These are phyloP conservation scores for Colletotrichum orbiculare DNA, from an alignment of 2,329 filamentous ascomycete species.

Conservation along the genomic window DNA sequence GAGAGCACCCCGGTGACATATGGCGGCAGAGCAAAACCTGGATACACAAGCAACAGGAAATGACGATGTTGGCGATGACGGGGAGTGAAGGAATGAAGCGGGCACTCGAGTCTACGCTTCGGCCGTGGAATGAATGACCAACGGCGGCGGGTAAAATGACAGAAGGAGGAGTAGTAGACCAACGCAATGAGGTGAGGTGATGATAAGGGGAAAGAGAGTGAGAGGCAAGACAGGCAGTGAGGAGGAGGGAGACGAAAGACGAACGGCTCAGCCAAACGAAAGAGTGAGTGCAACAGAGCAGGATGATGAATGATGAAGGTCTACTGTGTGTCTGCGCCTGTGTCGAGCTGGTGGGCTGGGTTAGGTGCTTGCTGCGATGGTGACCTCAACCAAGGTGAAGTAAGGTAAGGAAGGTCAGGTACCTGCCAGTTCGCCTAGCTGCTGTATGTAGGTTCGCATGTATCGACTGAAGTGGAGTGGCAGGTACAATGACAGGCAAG, in stretches of 20 bases:
- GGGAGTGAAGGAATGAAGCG: constrained; percentile 15
- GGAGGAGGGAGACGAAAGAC: constrained; percentile 1
- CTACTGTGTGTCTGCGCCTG: constrained; percentile 1
- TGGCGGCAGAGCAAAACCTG: constrained; percentile 3
- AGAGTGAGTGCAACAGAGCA: constrained; percentile 3
- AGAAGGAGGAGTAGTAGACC: constrained; percentile 1
- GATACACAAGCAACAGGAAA: not conserved
- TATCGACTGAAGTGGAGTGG: constrained; percentile 1
- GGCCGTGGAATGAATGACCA: constrained; percentile 33
- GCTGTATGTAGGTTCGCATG: too few relatives aligned
- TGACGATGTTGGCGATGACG: constrained; percentile 24
- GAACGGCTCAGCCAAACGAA: not conserved
- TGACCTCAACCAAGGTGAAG: too few relatives aligned
- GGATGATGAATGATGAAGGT: constrained; percentile 1
- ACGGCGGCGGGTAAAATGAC: constrained; percentile 8
- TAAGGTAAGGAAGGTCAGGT: not conserved
- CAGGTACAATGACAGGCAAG: constrained; percentile 19
- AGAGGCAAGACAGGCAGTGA: not conserved
- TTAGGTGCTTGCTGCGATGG: too few relatives aligned
- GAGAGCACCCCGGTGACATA: not conserved
- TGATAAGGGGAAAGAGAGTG: not conserved
- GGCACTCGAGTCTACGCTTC: constrained; percentile 22
- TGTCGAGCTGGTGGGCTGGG: constrained; percentile 18
- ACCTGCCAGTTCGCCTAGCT: not conserved
- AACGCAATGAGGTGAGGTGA: constrained; percentile 14